phyloP scores from a whole-genome alignment of 2,329 filamentous ascomycete genomes.

The Apiospora pterosperma region DNA sequence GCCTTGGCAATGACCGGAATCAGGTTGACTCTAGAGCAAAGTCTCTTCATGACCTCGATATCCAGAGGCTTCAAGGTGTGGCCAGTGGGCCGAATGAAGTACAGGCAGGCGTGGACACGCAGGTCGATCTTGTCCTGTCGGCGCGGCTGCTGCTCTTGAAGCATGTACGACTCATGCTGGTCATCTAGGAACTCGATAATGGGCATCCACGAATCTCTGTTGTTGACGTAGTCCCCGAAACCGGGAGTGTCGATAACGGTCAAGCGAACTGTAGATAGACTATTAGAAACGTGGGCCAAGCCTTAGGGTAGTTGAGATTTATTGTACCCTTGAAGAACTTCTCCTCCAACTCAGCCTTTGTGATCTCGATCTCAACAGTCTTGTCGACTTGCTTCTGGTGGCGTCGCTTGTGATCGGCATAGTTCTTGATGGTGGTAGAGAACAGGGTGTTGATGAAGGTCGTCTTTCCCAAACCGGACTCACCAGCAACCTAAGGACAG shows the following conservation, averaged over 20 bases:
- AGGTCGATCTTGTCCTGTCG: conserved; percentile 99
- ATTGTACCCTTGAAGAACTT: conserved; percentile 97
- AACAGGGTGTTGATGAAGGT: conserved; percentile 99
- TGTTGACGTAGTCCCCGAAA: conserved; percentile 99
- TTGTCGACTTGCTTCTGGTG: conserved; percentile 99
- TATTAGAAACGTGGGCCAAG: not conserved
- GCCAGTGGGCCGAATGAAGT: conserved; percentile 98
- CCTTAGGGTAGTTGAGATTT: not conserved
- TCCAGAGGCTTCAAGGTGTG: conserved; percentile 98
- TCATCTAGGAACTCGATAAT: conserved; percentile 99
- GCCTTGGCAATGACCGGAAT: conserved; percentile 99
- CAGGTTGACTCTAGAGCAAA: conserved; percentile 96
- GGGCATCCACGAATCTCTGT: conserved; percentile 99
- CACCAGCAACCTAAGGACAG: conserved; percentile 77
- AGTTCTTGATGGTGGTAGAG: conserved; percentile 99
- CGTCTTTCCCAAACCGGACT: conserved; percentile 97
- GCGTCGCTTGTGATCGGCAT: conserved; percentile 98
- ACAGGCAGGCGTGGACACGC: conserved; percentile 95
- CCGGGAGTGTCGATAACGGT: conserved; percentile 99
- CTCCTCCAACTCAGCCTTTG: conserved; percentile 98
- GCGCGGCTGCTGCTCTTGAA: conserved; percentile 98
- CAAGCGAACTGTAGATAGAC: conserved; percentile 69
- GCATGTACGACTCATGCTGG: conserved; percentile 99
- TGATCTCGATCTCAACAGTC: conserved; percentile 99
- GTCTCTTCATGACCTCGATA: conserved; percentile 99